Evolutionary conservation across 176 grass and related monocot genomes (phyloP).

Genomic region (Panicum miliaceum): DNA sequence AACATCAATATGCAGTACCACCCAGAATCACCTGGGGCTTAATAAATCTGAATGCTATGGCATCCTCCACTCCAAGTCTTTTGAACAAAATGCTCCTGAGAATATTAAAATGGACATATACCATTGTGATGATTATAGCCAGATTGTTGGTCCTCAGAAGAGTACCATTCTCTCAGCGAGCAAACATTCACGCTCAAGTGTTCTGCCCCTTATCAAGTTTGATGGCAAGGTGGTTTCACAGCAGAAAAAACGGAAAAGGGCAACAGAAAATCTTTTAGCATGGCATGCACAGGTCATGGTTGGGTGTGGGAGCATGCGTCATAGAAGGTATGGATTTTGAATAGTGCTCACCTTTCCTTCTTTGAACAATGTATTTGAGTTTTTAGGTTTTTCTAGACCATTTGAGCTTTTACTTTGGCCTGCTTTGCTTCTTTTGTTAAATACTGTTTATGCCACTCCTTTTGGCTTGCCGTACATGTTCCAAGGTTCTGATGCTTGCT

Average conservation of each 20-base stretch:
- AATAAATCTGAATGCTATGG: constrained; percentile 25
- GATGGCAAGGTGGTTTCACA: constrained; percentile 24
- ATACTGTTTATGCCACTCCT: constrained; percentile 27
- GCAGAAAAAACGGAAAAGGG: constrained; percentile 49
- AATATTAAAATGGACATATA: constrained; percentile 8
- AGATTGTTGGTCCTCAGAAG: constrained; percentile 35
- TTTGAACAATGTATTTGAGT: constrained; percentile 1
- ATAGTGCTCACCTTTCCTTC: not conserved
- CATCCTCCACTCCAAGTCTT: constrained; percentile 5
- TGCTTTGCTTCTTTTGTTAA: constrained; percentile 21
- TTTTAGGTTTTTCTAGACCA: not conserved
- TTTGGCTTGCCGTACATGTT: constrained; percentile 12
- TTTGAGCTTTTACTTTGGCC: constrained; percentile 1
- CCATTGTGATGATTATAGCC: constrained; percentile 29
- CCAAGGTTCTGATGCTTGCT: constrained; percentile 25
- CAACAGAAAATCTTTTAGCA: constrained; percentile 37
- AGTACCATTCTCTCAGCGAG: constrained; percentile 30
- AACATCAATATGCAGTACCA: not conserved
- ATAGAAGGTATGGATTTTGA: constrained; percentile 45
- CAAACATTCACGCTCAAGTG: constrained; percentile 15
- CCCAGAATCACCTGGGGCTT: constrained; percentile 24
- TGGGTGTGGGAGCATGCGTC: constrained; percentile 1
- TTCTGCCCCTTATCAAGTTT: constrained; percentile 19
- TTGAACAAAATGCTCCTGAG: constrained; percentile 33
- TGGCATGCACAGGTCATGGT: constrained; percentile 39